Evolutionary conservation across 345 rosid genomes (phyloP).

Genomic region (Hypericum perforatum): DNA sequence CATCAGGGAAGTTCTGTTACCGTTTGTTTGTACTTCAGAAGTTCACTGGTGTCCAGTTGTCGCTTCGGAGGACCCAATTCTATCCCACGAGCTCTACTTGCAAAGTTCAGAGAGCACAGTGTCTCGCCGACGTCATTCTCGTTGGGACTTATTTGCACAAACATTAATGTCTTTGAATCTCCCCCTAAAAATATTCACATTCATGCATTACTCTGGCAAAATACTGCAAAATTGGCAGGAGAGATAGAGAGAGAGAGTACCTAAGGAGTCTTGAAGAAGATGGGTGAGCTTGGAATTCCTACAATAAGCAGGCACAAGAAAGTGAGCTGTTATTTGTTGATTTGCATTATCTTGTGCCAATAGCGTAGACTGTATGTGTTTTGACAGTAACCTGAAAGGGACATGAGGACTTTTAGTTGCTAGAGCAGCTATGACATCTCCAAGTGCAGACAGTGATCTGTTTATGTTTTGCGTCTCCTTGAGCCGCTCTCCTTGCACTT

Average conservation of each 20-base stretch:
- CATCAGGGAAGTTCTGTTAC: conserved; percentile 10
- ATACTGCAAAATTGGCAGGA: not conserved
- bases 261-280: conserved; percentile 89
- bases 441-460: conserved; percentile 92
- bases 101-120: conserved; percentile 38
- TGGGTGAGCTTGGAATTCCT: conserved; percentile 98
- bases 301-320: too few relatives aligned
- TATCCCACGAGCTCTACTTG: conserved; percentile 32
- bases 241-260: conserved; percentile 26
- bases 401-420: conserved; percentile 84
- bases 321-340: too few relatives aligned
- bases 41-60: conserved; percentile 28
- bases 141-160: conserved; percentile 39
- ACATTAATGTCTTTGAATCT: conserved; percentile 38
- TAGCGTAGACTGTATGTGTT: too few relatives aligned
- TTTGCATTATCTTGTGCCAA: too few relatives aligned
- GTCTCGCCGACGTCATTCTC: conserved; percentile 36
- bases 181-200: conserved; percentile 23
- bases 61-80: conserved; percentile 32
- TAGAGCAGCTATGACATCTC: conserved; percentile 93
- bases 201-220: not conserved
- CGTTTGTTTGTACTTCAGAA: conserved; percentile 30
- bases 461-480: conserved; percentile 95
- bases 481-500: conserved; percentile 85
- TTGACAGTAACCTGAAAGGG: conserved; percentile 61